phyloP scores from a whole-genome alignment of 208 protist species.

The Porcisia deanei region DNA sequence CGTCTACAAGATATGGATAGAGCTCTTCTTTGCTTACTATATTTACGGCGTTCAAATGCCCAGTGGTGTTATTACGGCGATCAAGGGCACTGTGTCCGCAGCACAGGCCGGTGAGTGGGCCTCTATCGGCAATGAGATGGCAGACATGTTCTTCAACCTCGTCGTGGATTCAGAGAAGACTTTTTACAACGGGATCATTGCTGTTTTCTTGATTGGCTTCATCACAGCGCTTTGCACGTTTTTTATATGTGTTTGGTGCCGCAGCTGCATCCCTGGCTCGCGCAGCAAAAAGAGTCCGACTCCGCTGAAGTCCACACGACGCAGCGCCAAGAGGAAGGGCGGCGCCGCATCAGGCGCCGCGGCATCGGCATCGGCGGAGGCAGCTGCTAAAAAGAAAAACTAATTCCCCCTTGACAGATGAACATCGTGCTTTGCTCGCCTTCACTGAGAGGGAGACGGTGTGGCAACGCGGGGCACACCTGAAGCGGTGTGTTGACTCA shows the following conservation, averaged over 20 bases:
- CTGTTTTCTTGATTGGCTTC: slow-evolving; percentile 31
- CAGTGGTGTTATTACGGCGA: slow-evolving; percentile 27
- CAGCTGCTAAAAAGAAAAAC: neutral
- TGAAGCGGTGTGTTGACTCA: neutral
- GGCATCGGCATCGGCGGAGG: neutral
- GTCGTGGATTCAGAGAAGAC: slow-evolving; percentile 21
- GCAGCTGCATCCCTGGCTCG: slow-evolving; percentile 20
- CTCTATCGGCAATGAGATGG: slow-evolving; percentile 16
- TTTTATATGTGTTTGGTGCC: slow-evolving; percentile 24
- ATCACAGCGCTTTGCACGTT: slow-evolving; percentile 28
- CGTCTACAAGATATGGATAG: slow-evolving; percentile 64
- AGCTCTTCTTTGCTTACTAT: slow-evolving; percentile 71
- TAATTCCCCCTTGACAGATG: neutral
- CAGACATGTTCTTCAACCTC: slow-evolving; percentile 35
- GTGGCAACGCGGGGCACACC: neutral
- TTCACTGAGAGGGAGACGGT: neutral
- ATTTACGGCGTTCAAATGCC: slow-evolving; percentile 45
- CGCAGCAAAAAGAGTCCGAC: slow-evolving; percentile 10
- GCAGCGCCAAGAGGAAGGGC: slow-evolving; percentile 18
- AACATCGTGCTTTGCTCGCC: neutral
- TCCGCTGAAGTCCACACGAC: neutral
- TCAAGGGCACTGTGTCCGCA: slow-evolving; percentile 24
- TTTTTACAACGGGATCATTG: slow-evolving; percentile 60
- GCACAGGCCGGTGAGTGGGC: slow-evolving; percentile 36
- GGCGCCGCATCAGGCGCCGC: neutral